Evolutionary conservation across 108 stramenopile species (phyloP).

Genomic region (Cylindrotheca fusiformis): DNA sequence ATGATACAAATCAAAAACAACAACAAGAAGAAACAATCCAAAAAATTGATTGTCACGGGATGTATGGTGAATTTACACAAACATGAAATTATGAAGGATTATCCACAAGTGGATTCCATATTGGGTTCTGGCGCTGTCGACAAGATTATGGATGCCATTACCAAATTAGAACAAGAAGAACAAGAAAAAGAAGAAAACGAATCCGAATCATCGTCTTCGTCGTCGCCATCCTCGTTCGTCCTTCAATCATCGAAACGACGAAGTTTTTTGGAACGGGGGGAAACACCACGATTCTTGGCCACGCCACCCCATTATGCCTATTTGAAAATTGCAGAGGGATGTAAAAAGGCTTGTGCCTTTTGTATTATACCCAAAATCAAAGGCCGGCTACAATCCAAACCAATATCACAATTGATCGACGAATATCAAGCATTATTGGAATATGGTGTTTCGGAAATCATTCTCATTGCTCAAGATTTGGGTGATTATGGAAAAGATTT

Average conservation of each 20-base stretch:
- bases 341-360: slow-evolving; percentile 39
- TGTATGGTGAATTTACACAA: slow-evolving; percentile 51
- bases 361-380: slow-evolving; percentile 55
- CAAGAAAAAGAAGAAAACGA: background rate
- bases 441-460: slow-evolving; percentile 38
- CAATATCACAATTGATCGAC: slow-evolving; percentile 32
- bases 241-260: slow-evolving; percentile 15
- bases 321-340: slow-evolving; percentile 48
- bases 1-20: slow-evolving; percentile 17
- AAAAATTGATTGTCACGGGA: slow-evolving; percentile 43
- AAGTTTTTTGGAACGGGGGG: slow-evolving; percentile 38
- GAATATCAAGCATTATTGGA: slow-evolving; percentile 36
- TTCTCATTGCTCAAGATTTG: slow-evolving; percentile 49
- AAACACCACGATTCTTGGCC: slow-evolving; percentile 36
- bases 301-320: slow-evolving; percentile 49
- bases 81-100: slow-evolving; percentile 31
- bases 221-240: background rate
- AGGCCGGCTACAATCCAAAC: slow-evolving; percentile 45
- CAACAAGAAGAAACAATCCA: background rate
- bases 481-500: slow-evolving; percentile 47
- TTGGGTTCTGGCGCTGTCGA: slow-evolving; percentile 41
- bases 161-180: slow-evolving; percentile 9
- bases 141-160: slow-evolving; percentile 34
- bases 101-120: slow-evolving; percentile 37
- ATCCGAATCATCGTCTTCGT: background rate